These are phyloP conservation scores for Solanum rostratum DNA, from an alignment of 257 asterid genomes.

Conservation along the genomic window DNA sequence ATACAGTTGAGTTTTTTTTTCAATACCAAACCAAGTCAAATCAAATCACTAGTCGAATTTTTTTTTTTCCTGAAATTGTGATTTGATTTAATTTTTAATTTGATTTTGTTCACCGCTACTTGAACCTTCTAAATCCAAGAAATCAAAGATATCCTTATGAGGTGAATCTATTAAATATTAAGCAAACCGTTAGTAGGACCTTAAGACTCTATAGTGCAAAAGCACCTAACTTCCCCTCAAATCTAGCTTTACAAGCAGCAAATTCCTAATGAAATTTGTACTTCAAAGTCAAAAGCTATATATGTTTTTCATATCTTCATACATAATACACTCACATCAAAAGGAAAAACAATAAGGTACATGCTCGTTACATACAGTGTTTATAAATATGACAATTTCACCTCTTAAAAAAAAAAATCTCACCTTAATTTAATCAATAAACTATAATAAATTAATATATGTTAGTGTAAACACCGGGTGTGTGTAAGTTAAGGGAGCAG, in stretches of 20 bases:
- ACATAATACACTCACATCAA: neutral
- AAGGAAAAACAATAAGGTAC: neutral
- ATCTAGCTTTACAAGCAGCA: neutral
- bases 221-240: slow-evolving; percentile 17
- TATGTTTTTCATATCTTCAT: neutral
- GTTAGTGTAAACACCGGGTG: neutral
- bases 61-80: no score
- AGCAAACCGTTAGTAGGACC: neutral
- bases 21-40: no score
- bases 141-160: no score
- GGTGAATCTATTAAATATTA: no score
- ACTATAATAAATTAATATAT: neutral
- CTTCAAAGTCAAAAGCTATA: neutral
- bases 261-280: neutral
- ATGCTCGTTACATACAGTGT: no score
- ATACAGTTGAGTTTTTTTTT: no score
- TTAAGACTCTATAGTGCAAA: slow-evolving; percentile 11
- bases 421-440: neutral
- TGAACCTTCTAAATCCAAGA: neutral
- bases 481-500: neutral
- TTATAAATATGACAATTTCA: no score
- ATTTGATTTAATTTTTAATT: no score
- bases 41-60: no score
- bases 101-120: no score
- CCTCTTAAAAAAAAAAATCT: no score